phyloP scores from a whole-genome alignment of 176 grass and related monocot genomes.

The Echinochloa phyllopogon region DNA sequence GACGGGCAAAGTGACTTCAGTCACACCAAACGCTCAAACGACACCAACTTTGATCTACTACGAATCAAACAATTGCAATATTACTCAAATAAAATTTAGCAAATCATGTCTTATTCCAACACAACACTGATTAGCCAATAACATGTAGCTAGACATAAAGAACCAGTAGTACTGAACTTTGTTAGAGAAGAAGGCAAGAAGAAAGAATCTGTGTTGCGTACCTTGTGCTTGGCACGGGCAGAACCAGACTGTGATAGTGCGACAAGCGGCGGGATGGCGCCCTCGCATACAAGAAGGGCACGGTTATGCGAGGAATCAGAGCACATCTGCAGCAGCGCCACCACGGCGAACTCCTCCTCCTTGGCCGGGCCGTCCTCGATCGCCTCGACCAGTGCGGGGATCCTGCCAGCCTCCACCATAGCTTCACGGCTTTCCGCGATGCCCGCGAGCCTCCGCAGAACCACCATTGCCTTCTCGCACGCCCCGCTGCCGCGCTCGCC shows the following conservation, averaged over 20 bases:
- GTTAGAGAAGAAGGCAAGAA: neutral
- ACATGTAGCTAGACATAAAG: neutral
- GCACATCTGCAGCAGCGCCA: conserved; percentile 87
- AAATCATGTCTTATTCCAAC: conserved; percentile 8
- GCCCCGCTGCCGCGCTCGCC: conserved; percentile 66
- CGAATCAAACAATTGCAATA: neutral
- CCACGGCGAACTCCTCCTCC: conserved; percentile 92
- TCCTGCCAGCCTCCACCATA: conserved; percentile 83
- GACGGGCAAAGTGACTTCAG: conserved; percentile 7
- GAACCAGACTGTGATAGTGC: conserved; percentile 92
- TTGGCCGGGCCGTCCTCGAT: conserved; percentile 87
- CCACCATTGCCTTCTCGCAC: conserved; percentile 99
- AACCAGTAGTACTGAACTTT: neutral
- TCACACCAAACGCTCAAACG: conserved; percentile 35
- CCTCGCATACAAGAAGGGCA: conserved; percentile 89
- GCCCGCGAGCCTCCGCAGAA: conserved; percentile 72
- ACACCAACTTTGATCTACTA: neutral
- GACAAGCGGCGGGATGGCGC: conserved; percentile 93
- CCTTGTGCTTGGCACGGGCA: conserved; percentile 94
- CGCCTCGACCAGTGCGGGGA: conserved; percentile 79
- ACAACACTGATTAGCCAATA: neutral
- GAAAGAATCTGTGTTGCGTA: conserved; percentile 5
- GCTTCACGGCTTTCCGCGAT: conserved; percentile 82
- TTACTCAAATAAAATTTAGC: neutral
- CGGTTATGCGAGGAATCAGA: conserved; percentile 71